phyloP scores from a whole-genome alignment of 2,329 filamentous ascomycete genomes.

The Colletotrichum liriopes region DNA sequence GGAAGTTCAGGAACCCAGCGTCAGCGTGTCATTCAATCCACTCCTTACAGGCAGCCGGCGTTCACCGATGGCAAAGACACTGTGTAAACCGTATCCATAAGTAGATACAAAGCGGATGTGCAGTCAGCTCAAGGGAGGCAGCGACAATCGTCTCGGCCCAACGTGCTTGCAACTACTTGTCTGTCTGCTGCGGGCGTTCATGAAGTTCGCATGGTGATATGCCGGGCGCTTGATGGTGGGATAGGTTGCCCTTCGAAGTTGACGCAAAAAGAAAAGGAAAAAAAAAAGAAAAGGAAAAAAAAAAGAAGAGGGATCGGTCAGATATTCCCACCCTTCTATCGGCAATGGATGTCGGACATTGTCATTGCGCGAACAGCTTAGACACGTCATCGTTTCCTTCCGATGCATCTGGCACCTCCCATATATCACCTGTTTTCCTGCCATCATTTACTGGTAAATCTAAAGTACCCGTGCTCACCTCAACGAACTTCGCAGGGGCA shows the following conservation, averaged over 20 bases:
- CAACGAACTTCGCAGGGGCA: not conserved
- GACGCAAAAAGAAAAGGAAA: not conserved
- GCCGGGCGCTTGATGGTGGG: not conserved
- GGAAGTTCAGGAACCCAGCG: not conserved
- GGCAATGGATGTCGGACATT: not conserved
- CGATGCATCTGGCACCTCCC: too few species aligned
- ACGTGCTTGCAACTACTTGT: not conserved
- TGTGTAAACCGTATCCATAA: not conserved
- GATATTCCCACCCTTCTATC: not conserved
- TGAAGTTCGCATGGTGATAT: not conserved
- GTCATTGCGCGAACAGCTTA: not conserved
- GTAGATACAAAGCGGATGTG: too few species aligned
- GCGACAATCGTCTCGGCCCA: not conserved
- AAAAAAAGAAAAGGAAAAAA: not conserved
- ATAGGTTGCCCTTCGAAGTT: too few species aligned
- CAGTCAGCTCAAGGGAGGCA: not conserved
- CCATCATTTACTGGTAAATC: too few species aligned
- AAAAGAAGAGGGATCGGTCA: not conserved
- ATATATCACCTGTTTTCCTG: too few species aligned
- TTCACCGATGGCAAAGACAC: not conserved
- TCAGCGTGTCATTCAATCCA: not conserved
- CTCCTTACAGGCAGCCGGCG: not conserved
- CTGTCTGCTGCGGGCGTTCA: not conserved
- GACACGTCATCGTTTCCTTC: not conserved
- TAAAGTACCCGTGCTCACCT: not conserved